These are phyloP conservation scores for Ascochyta koolunga DNA, from an alignment of 2,329 filamentous ascomycete species.

Conservation along the genomic window DNA sequence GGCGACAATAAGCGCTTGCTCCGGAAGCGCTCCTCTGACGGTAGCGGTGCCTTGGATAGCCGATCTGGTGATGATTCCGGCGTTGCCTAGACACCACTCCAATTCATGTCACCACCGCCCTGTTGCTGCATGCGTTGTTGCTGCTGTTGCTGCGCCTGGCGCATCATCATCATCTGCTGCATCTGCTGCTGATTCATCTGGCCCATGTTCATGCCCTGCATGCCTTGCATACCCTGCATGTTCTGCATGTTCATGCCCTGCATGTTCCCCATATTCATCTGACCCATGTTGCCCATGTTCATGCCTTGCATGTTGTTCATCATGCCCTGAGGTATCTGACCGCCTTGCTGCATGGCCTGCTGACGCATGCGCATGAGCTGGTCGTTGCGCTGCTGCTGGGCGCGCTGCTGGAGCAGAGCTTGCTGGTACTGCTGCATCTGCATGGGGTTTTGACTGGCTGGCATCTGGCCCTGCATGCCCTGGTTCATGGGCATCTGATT, in stretches of 20 bases:
- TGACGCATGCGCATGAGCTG: conserved; percentile 43
- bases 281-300: conserved; percentile 30
- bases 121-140: conserved; percentile 32
- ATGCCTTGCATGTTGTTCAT: conserved; percentile 44
- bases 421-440: conserved; percentile 46
- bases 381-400: conserved; percentile 42
- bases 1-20: neutral
- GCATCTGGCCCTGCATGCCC: conserved; percentile 36
- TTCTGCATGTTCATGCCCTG: conserved; percentile 16
- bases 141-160: conserved; percentile 37
- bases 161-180: conserved; percentile 45
- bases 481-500: conserved; percentile 27
- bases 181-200: conserved; percentile 42
- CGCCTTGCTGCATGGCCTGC: conserved; percentile 39
- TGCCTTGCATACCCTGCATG: conserved; percentile 25
- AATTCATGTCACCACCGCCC: conserved; percentile 33
- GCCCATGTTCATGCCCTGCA: conserved; percentile 34
- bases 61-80: neutral
- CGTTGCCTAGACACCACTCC: conserved; percentile 30
- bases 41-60: neutral
- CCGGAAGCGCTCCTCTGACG: neutral
- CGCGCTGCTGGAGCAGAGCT: conserved; percentile 42
- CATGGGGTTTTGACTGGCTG: conserved; percentile 27
- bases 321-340: conserved; percentile 38
- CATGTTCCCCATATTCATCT: conserved; percentile 29